phyloP scores from a whole-genome alignment of 352 stramenopile genomes.

The Globisporangium abappressorium region DNA sequence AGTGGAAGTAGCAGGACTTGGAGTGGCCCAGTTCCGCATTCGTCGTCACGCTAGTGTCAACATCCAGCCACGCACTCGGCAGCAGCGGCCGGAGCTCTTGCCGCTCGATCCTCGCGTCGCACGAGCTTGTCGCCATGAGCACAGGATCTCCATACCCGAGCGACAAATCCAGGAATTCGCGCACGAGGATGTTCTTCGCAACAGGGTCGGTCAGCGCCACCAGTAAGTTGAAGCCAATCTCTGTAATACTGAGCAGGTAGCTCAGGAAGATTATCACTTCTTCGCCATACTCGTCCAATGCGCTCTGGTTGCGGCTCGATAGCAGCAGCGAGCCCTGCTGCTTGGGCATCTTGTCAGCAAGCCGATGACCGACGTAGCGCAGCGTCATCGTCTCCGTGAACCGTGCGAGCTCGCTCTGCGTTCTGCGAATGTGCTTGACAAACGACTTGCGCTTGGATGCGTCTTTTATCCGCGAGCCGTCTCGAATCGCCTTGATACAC shows the following conservation, averaged over 20 bases:
- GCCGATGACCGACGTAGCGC: conserved; percentile 56
- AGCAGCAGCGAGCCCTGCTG: conserved; percentile 24
- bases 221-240: conserved; percentile 66
- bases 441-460: conserved; percentile 64
- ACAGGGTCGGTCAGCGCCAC: conserved; percentile 56
- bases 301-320: conserved; percentile 26
- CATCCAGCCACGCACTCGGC: conserved; percentile 62
- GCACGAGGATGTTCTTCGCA: conserved; percentile 56
- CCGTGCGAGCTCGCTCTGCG: conserved; percentile 43
- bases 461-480: conserved; percentile 34
- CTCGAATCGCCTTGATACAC: conserved; percentile 48
- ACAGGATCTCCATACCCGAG: conserved; percentile 46
- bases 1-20: conserved; percentile 33
- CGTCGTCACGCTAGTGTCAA: conserved; percentile 22
- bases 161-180: conserved; percentile 66
- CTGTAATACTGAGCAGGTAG: conserved; percentile 64
- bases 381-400: conserved; percentile 60
- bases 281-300: conserved; percentile 54
- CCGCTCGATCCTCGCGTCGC: conserved; percentile 64
- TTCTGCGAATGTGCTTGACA: conserved; percentile 54
- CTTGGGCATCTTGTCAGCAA: conserved; percentile 53
- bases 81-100: conserved; percentile 42
- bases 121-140: conserved; percentile 67
- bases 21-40: conserved; percentile 17
- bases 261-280: conserved; percentile 52